These are phyloP conservation scores for Diaporthe ampelina DNA, from an alignment of 2,329 filamentous ascomycete genomes.

Conservation along the genomic window DNA sequence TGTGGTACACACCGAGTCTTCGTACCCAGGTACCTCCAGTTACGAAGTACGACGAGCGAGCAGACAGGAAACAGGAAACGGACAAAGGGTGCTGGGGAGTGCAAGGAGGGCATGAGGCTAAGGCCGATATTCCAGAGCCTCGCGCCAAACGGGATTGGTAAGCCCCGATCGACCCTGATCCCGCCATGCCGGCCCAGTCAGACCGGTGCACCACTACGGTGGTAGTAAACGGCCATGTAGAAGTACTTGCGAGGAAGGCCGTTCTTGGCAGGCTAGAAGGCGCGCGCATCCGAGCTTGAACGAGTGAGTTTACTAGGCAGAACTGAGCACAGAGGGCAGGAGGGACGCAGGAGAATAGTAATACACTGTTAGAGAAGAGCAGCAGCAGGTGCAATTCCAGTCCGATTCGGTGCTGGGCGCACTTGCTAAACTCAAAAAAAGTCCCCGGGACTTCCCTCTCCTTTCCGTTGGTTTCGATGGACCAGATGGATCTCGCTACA, in stretches of 20 bases:
- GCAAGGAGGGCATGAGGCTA: neutral
- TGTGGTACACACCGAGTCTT: no score
- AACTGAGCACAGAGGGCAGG: no score
- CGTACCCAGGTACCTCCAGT: neutral
- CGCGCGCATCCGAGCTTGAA: constrained; percentile 12
- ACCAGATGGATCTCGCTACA: constrained; percentile 24
- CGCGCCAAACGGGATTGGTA: constrained; percentile 18
- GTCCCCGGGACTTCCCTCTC: neutral
- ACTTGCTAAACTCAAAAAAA: constrained; percentile 18
- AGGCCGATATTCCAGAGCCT: neutral
- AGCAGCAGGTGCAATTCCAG: constrained; percentile 12
- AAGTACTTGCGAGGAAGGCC: constrained; percentile 20
- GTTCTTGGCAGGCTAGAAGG: neutral
- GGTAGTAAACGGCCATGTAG: neutral
- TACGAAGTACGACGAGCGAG: neutral
- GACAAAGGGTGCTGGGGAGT: neutral
- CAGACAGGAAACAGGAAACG: neutral
- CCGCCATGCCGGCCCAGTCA: constrained; percentile 6
- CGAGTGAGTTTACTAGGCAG: no score
- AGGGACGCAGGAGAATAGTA: no score
- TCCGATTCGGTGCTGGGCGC: constrained; percentile 21
- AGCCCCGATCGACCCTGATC: neutral
- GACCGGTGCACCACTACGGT: neutral
- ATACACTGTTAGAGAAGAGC: neutral
- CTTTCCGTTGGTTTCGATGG: constrained; percentile 14